Conservation (phyloP, 1,284 basidiomycete species). For the Melampsora occidentalis region DNA sequence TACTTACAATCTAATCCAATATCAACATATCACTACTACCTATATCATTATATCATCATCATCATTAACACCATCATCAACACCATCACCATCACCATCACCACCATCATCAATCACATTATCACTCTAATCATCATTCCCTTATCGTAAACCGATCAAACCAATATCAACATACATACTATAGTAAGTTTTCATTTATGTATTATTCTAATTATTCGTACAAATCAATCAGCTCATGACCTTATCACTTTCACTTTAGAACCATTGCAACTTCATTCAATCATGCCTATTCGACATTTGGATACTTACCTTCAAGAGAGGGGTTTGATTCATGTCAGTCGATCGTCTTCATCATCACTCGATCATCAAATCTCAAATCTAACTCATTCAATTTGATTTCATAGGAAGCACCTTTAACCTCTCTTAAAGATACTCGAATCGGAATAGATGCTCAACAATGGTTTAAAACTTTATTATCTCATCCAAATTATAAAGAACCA, state of each 20-base stretch:
- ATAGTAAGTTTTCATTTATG: background rate
- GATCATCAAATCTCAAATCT: background rate
- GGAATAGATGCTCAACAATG: slow-evolving; percentile 96
- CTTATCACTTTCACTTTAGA: background rate
- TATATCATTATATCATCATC: too few species aligned
- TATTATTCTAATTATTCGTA: background rate
- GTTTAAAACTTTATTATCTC: slow-evolving; percentile 73
- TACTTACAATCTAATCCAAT: too few species aligned
- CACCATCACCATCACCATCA: too few species aligned
- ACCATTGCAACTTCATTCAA: background rate
- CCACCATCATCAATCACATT: too few species aligned
- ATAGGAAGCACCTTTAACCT: slow-evolving; percentile 74
- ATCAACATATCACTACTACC: too few species aligned
- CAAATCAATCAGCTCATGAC: background rate
- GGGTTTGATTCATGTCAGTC: slow-evolving; percentile 40
- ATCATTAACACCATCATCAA: too few species aligned
- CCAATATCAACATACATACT: too few species aligned
- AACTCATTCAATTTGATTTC: slow-evolving; percentile 51
- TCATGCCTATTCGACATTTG: slow-evolving; percentile 40
- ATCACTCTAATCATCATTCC: too few species aligned
- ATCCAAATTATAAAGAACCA: slow-evolving; percentile 73
- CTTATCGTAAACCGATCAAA: too few species aligned
- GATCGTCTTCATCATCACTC: background rate
- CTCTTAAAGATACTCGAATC: slow-evolving; percentile 84
- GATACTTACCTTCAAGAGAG: slow-evolving; percentile 41